phyloP scores from a whole-genome alignment of 1,284 basidiomycete species.

The Leccinum fallax region DNA sequence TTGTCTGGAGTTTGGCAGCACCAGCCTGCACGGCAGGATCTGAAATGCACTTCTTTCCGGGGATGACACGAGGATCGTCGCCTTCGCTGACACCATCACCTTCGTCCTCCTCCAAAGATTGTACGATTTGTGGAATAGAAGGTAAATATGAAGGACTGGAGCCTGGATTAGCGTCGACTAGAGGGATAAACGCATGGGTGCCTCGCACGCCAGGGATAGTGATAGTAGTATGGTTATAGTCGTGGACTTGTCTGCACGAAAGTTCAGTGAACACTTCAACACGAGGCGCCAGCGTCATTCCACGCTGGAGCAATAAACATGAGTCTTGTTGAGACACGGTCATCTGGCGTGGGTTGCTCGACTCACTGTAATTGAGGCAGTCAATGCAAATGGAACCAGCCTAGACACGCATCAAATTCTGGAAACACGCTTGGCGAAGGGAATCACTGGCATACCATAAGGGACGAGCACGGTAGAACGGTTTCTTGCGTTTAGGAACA shows the following conservation, averaged over 20 bases:
- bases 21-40: slow-evolving; percentile 68
- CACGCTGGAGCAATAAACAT: slow-evolving; percentile 49
- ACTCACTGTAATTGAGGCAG: slow-evolving; percentile 65
- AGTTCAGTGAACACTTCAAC: slow-evolving; percentile 79
- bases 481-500: slow-evolving; percentile 45
- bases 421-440: slow-evolving; percentile 12
- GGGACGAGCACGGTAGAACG: slow-evolving; percentile 67
- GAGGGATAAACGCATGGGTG: slow-evolving; percentile 25
- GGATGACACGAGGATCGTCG: slow-evolving; percentile 52
- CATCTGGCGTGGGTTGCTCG: not conserved
- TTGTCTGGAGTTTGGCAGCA: slow-evolving; percentile 68
- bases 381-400: slow-evolving; percentile 74
- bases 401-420: slow-evolving; percentile 38
- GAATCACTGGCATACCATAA: slow-evolving; percentile 47
- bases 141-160: slow-evolving; percentile 18
- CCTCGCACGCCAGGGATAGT: slow-evolving; percentile 21
- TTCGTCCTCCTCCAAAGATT: slow-evolving; percentile 16
- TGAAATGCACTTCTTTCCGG: slow-evolving; percentile 54
- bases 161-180: slow-evolving; percentile 39
- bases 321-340: not conserved
- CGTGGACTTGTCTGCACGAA: slow-evolving; percentile 61
- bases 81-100: slow-evolving; percentile 33
- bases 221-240: slow-evolving; percentile 47
- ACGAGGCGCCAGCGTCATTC: slow-evolving; percentile 76
- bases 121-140: slow-evolving; percentile 5